phyloP scores from a whole-genome alignment of 768 basidiomycete genomes.

The Roridomyces roridus region DNA sequence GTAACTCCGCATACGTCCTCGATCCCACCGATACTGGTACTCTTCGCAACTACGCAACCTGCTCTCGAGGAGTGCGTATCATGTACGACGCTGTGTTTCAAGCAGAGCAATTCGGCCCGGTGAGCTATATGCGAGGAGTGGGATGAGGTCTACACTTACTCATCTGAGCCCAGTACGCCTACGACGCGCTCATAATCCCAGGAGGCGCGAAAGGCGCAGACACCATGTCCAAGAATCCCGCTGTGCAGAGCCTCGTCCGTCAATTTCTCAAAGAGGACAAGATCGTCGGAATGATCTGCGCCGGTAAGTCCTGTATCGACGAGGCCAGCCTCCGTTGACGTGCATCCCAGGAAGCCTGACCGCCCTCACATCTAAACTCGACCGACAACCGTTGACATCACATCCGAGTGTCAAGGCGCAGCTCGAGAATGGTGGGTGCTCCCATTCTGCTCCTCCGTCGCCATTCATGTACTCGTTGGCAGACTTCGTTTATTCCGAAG shows the following conservation, averaged over 20 bases:
- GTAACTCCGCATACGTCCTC: constrained; percentile 70
- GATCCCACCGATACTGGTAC: constrained; percentile 34
- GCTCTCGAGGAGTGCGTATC: constrained; percentile 78
- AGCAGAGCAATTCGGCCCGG: constrained; percentile 50
- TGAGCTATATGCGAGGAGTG: constrained; percentile 30
- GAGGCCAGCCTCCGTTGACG: too few species aligned
- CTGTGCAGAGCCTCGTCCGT: constrained; percentile 68
- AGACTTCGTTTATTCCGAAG: constrained; percentile 77
- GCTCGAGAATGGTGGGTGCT: constrained; percentile 57
- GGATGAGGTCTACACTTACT: background rate
- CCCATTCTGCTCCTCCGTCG: background rate
- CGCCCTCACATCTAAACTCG: constrained; percentile 66
- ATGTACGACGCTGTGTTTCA: constrained; percentile 67
- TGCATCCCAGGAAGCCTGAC: constrained; percentile 63
- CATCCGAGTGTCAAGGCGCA: constrained; percentile 73
- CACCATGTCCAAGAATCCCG: constrained; percentile 63
- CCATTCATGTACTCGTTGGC: background rate
- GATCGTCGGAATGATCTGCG: constrained; percentile 85
- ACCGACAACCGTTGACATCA: constrained; percentile 73
- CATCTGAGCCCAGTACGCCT: constrained; percentile 30
- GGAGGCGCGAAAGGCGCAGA: constrained; percentile 83
- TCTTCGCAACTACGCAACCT: constrained; percentile 56
- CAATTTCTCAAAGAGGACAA: constrained; percentile 60
- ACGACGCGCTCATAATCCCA: constrained; percentile 75
- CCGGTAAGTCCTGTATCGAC: constrained; percentile 51